Evolutionary conservation across 164 flowering plant genomes (phyloP).

Genomic region (Tetracentron sinense): DNA sequence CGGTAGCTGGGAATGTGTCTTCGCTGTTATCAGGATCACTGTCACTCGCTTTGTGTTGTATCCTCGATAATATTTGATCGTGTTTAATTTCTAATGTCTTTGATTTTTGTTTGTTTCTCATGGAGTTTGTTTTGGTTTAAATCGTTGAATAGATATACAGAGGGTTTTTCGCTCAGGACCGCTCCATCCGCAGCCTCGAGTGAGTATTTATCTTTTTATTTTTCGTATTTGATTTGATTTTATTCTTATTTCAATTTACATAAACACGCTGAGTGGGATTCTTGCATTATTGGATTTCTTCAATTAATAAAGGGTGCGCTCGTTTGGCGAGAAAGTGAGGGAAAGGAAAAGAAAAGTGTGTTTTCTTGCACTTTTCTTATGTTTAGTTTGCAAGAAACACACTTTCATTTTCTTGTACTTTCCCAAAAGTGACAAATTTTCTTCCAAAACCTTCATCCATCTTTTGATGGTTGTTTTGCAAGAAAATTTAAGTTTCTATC

Average conservation of each 20-base stretch:
- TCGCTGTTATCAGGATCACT: slow-evolving; percentile 86
- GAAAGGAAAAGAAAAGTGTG: no score
- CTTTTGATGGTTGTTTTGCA: no score
- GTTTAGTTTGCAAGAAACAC: no score
- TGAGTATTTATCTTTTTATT: slow-evolving; percentile 26
- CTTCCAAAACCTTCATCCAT: no score
- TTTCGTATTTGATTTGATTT: neutral
- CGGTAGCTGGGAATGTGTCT: slow-evolving; percentile 30
- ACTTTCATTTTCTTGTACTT: no score
- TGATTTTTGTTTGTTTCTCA: neutral
- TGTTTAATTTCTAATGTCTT: neutral
- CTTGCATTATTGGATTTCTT: no score
- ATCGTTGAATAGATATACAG: slow-evolving; percentile 60
- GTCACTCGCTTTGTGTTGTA: slow-evolving; percentile 97
- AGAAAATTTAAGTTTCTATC: no score
- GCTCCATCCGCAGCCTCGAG: slow-evolving; percentile 91
- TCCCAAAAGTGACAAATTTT: no score
- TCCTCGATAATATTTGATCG: slow-evolving; percentile 35
- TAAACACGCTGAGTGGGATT: neutral
- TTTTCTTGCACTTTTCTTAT: no score
- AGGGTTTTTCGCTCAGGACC: slow-evolving; percentile 73
- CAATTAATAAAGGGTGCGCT: no score
- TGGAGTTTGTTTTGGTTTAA: slow-evolving; percentile 38
- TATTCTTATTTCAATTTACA: neutral
- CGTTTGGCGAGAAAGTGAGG: no score